A percentile compares a stretch with the other conserved stretches of the same genome.
Evolutionary conservation across 106 monocot genomes (phyloP).

Genomic region (Dioscorea zingiberensis): DNA sequence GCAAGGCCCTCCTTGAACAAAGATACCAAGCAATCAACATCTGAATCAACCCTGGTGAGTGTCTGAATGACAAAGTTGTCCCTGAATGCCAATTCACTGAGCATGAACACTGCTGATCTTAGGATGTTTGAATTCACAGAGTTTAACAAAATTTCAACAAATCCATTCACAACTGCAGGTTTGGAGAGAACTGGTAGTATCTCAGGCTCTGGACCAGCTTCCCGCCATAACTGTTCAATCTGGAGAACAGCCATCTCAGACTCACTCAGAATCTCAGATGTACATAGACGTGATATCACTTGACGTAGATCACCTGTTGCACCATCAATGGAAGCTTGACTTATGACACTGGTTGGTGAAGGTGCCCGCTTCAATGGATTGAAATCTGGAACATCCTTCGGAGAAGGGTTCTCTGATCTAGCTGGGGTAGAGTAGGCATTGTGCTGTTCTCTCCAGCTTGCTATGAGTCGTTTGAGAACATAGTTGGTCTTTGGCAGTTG

Average conservation of each 20-base stretch:
- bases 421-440: slow-evolving; percentile 14
- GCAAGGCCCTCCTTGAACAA: slow-evolving; percentile 53
- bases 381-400: not conserved
- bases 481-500: slow-evolving; percentile 57
- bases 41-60: slow-evolving; percentile 47
- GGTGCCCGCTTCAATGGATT: slow-evolving; percentile 13
- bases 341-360: slow-evolving; percentile 50
- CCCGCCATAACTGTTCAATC: slow-evolving; percentile 35
- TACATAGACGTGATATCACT: slow-evolving; percentile 44
- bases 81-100: slow-evolving; percentile 32
- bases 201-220: slow-evolving; percentile 13
- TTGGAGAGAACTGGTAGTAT: slow-evolving; percentile 23
- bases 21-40: slow-evolving; percentile 52
- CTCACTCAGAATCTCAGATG: slow-evolving; percentile 38
- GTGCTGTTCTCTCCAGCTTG: slow-evolving; percentile 39
- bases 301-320: slow-evolving; percentile 23
- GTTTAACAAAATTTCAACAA: slow-evolving; percentile 50
- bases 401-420: slow-evolving; percentile 7
- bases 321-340: slow-evolving; percentile 24
- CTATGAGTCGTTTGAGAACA: slow-evolving; percentile 56
- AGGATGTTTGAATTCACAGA: slow-evolving; percentile 33
- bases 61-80: slow-evolving; percentile 39
- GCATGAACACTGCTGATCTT: slow-evolving; percentile 24
- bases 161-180: slow-evolving; percentile 46
- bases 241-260: slow-evolving; percentile 50